Evolutionary conservation across 2,329 filamentous ascomycete genomes (phyloP).

Genomic region (Ceratocystis destructans): DNA sequence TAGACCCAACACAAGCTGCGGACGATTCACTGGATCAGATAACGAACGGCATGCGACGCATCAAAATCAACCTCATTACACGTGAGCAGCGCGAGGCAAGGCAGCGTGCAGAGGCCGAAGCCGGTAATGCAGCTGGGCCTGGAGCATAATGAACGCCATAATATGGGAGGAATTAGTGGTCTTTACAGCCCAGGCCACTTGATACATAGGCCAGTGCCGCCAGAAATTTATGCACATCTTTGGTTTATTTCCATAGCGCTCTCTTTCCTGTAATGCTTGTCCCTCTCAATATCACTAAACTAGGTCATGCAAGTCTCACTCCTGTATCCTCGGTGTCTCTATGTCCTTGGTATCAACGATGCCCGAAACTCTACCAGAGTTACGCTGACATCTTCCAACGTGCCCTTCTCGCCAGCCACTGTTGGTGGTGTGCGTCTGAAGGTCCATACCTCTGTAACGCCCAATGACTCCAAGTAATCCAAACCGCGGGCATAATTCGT

Average conservation of each 20-base stretch:
- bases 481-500: constrained; percentile 64
- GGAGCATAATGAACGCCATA: not conserved
- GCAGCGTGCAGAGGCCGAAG: constrained; percentile 10
- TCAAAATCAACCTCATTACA: constrained; percentile 48
- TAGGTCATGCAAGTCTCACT: not conserved
- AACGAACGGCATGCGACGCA: constrained; percentile 46
- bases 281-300: constrained; percentile 1
- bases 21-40: constrained; percentile 39
- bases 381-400: constrained; percentile 33
- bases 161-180: not conserved
- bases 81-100: constrained; percentile 42
- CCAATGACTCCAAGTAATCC: constrained; percentile 53
- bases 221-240: not conserved
- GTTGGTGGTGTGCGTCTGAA: constrained; percentile 29
- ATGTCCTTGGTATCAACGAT: constrained; percentile 20
- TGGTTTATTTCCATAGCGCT: not conserved
- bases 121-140: not conserved
- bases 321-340: not conserved
- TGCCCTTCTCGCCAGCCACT: constrained; percentile 25
- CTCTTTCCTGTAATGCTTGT: not conserved
- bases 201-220: not conserved
- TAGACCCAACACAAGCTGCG: constrained; percentile 17
- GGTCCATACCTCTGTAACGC: constrained; percentile 50
- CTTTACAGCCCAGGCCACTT: not conserved
- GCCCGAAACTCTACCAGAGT: constrained; percentile 30